These are phyloP conservation scores for Benincasa hispida DNA, from an alignment of 306 rosid genomes.

Conservation along the genomic window DNA sequence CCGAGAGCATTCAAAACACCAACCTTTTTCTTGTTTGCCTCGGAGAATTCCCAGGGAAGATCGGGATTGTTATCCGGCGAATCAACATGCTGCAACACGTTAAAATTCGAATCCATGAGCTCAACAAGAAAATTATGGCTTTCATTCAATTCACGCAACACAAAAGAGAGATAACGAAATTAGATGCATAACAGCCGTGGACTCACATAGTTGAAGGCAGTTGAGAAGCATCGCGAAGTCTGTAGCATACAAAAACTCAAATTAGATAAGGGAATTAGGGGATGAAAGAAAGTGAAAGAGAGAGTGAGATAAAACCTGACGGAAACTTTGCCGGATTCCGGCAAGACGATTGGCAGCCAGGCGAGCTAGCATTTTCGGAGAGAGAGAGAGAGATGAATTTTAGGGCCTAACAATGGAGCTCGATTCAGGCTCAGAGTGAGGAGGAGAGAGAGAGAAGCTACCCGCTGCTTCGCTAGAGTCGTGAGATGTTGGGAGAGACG, in stretches of 20 bases:
- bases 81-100: constrained; percentile 57
- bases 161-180: neutral
- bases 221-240: constrained; percentile 73
- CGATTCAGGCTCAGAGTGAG: neutral
- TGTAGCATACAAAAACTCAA: constrained; percentile 16
- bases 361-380: constrained; percentile 66
- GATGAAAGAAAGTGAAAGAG: neutral
- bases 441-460: neutral
- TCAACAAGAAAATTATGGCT: neutral
- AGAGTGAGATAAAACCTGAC: constrained; percentile 42
- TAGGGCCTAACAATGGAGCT: neutral
- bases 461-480: neutral
- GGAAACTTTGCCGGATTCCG: constrained; percentile 72
- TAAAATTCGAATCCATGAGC: constrained; percentile 9
- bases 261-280: constrained; percentile 10
- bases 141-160: neutral
- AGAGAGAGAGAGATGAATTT: neutral
- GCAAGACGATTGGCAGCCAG: constrained; percentile 57
- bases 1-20: neutral
- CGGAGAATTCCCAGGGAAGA: constrained; percentile 64
- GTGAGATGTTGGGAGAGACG: neutral
- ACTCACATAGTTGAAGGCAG: constrained; percentile 88
- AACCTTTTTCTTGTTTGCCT: constrained; percentile 58
- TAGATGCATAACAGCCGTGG: neutral
- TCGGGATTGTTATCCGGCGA: constrained; percentile 74